phyloP scores from a whole-genome alignment of 1,284 basidiomycete species.

The Vanrija pseudolonga region DNA sequence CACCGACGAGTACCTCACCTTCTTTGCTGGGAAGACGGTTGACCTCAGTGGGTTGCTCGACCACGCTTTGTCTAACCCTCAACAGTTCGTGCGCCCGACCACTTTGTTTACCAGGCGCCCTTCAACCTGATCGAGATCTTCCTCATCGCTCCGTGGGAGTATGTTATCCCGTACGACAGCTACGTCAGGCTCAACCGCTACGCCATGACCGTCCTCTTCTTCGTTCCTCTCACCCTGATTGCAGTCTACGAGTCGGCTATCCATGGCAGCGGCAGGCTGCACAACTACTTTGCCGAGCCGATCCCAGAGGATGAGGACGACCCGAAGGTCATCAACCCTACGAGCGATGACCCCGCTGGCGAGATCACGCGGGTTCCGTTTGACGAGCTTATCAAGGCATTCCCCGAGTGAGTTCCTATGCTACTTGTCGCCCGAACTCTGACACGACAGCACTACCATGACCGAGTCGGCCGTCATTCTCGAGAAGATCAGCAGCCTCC shows the following conservation, averaged over 20 bases:
- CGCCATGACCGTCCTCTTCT: slow-evolving; percentile 75
- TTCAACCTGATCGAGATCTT: slow-evolving; percentile 82
- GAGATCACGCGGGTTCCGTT: slow-evolving; percentile 72
- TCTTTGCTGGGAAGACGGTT: slow-evolving; percentile 84
- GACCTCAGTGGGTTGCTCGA: slow-evolving; percentile 51
- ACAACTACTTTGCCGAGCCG: slow-evolving; percentile 61
- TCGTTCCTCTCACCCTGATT: slow-evolving; percentile 68
- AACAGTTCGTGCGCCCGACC: slow-evolving; percentile 65
- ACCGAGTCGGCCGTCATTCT: slow-evolving; percentile 67
- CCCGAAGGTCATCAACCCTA: slow-evolving; percentile 59
- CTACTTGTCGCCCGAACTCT: slow-evolving; percentile 2
- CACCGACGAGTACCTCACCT: slow-evolving; percentile 60
- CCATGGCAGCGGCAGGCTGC: slow-evolving; percentile 55
- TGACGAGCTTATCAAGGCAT: slow-evolving; percentile 65
- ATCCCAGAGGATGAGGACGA: slow-evolving; percentile 66
- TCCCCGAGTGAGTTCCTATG: slow-evolving; percentile 61
- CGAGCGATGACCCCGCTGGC: slow-evolving; percentile 50
- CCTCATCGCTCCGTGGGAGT: slow-evolving; percentile 82
- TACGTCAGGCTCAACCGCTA: slow-evolving; percentile 64
- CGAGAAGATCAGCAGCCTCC: slow-evolving; percentile 61
- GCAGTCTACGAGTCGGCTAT: slow-evolving; percentile 70
- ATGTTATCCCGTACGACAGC: slow-evolving; percentile 24
- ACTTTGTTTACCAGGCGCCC: slow-evolving; percentile 49
- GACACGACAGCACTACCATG: slow-evolving; percentile 32
- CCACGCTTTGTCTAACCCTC: slow-evolving; percentile 1